A percentile compares a stretch with the other conserved stretches of the same genome.
phyloP scores from a whole-genome alignment of 768 basidiomycete species.

The Russula abietina region DNA sequence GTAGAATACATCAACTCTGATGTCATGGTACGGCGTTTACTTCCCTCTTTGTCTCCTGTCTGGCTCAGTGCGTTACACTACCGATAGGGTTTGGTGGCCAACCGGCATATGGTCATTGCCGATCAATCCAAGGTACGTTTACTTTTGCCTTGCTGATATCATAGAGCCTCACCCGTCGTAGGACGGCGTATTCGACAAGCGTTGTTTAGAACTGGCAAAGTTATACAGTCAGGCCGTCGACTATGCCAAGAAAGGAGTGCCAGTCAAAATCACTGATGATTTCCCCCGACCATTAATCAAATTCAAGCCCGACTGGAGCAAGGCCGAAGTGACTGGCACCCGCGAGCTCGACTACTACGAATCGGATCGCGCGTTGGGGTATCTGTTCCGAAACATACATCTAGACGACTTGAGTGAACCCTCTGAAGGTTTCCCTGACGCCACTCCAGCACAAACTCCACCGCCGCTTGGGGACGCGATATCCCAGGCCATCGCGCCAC shows the following conservation, averaged over 20 bases:
- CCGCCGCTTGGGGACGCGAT: constrained; percentile 12
- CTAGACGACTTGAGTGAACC: constrained; percentile 37
- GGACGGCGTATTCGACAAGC: constrained; percentile 54
- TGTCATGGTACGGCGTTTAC: constrained; percentile 47
- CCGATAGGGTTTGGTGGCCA: constrained; percentile 63
- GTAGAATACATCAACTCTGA: constrained; percentile 82
- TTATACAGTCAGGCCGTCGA: constrained; percentile 71
- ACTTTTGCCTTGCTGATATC: not conserved
- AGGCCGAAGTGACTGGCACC: constrained; percentile 36
- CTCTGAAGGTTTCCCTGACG: not conserved
- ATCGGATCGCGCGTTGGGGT: constrained; percentile 64
- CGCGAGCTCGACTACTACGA: constrained; percentile 62
- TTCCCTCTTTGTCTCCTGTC: not conserved
- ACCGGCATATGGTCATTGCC: constrained; percentile 63
- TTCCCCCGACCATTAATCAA: constrained; percentile 54
- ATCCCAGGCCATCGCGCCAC: constrained; percentile 12
- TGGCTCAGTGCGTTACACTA: not conserved
- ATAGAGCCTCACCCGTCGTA: constrained; percentile 27
- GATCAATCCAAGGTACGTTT: constrained; percentile 61
- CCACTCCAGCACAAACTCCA: not conserved
- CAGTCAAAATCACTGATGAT: constrained; percentile 43
- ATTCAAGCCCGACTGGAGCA: constrained; percentile 77
- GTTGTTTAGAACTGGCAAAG: constrained; percentile 53
- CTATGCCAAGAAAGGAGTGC: constrained; percentile 71
- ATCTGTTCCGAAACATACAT: constrained; percentile 58